Percentiles rank a stretch among this genome's conserved stretches.
Evolutionary conservation across 176 grass and related monocot genomes (phyloP).

Genomic region (Aegilops umbellulata): DNA sequence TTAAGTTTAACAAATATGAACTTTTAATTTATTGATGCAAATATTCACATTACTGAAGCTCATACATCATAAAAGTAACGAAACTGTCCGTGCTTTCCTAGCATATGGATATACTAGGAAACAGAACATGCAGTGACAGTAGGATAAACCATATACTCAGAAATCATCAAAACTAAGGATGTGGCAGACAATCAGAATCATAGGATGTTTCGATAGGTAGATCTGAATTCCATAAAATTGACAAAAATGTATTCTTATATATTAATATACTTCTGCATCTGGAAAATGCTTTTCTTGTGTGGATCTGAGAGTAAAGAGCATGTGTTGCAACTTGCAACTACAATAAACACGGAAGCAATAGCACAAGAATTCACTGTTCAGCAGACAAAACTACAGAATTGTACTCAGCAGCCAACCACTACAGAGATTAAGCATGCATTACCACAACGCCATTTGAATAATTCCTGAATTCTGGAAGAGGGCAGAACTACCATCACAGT

Average conservation of each 20-base stretch:
- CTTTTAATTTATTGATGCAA: neutral
- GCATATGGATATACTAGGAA: neutral
- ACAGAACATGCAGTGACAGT: neutral
- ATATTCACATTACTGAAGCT: neutral
- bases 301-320: neutral
- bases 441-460: neutral
- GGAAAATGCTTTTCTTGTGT: neutral
- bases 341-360: neutral
- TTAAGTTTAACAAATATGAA: neutral
- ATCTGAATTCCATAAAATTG: neutral
- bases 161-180: neutral
- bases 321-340: neutral
- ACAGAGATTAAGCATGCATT: neutral
- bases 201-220: neutral
- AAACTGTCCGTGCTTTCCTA: neutral
- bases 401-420: neutral
- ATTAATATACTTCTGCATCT: neutral
- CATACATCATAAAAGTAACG: neutral
- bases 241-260: neutral
- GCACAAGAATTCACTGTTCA: neutral
- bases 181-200: neutral
- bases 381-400: neutral
- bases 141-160: neutral
- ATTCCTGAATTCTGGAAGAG: neutral
- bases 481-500: neutral